Percentiles rank a stretch among this genome's conserved stretches.
phyloP scores from a whole-genome alignment of 805 yeast species.

The Kazachstania africana region DNA sequence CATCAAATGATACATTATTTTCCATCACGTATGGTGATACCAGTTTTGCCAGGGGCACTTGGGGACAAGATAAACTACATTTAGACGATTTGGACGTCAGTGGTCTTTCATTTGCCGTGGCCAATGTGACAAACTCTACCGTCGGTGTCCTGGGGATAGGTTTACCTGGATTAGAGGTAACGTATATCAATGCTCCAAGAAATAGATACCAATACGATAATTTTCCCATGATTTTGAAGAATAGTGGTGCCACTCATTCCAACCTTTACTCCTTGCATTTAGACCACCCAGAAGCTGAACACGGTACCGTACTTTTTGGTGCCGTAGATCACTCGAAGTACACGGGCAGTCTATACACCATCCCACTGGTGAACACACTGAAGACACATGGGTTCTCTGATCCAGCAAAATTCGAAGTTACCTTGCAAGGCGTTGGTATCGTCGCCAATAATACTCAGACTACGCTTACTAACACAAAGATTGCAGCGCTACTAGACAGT shows the following conservation, averaged over 20 bases:
- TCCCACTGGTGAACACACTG: constrained; percentile 38
- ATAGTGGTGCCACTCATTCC: constrained; percentile 43
- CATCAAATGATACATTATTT: constrained; percentile 28
- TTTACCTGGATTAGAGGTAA: constrained; percentile 54
- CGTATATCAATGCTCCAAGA: constrained; percentile 29
- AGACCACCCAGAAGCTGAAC: constrained; percentile 29
- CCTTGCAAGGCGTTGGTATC: constrained; percentile 23
- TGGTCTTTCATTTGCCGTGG: constrained; percentile 62
- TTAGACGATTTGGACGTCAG: constrained; percentile 41
- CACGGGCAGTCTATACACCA: constrained; percentile 36
- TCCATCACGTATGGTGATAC: constrained; percentile 43
- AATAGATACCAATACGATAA: constrained; percentile 42
- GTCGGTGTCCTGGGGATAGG: constrained; percentile 71
- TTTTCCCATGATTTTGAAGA: constrained; percentile 49
- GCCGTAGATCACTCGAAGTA: constrained; percentile 59
- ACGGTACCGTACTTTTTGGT: constrained; percentile 59
- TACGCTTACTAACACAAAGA: constrained; percentile 16
- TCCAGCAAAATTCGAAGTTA: constrained; percentile 17
- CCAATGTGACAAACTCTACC: constrained; percentile 48
- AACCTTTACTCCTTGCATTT: constrained; percentile 54
- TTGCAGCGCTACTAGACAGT: constrained; percentile 39
- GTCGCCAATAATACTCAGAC: constrained; percentile 3
- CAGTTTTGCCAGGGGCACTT: constrained; percentile 31
- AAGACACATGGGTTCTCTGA: constrained; percentile 7
- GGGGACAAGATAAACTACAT: constrained; percentile 43